Conservation (phyloP, 2,329 filamentous ascomycete genomes). For the Nothopassalora personata region DNA sequence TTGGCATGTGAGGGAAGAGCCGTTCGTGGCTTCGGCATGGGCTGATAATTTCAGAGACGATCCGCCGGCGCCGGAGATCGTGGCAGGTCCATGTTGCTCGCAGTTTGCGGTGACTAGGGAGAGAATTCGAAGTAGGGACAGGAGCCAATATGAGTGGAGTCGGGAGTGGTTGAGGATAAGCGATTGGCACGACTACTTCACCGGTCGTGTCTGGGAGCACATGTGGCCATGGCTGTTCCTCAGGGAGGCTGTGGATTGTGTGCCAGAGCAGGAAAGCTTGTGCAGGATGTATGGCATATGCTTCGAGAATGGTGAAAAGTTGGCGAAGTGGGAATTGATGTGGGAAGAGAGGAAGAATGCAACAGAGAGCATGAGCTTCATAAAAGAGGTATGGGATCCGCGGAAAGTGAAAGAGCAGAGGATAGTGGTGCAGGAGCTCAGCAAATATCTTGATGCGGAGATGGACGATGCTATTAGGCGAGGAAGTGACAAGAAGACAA, state of each 20-base stretch:
- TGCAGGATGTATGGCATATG: conserved; percentile 20
- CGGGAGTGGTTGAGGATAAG: conserved; percentile 12
- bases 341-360: conserved; percentile 17
- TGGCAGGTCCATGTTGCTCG: conserved; percentile 22
- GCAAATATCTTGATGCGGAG: background rate
- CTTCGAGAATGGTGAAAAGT: conserved; percentile 7
- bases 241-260: conserved; percentile 13
- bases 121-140: conserved; percentile 9
- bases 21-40: conserved; percentile 15
- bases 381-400: conserved; percentile 12
- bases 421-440: background rate
- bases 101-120: conserved; percentile 19
- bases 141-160: conserved; percentile 14
- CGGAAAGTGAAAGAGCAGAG: conserved; percentile 3
- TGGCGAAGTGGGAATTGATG: conserved; percentile 15
- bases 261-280: conserved; percentile 8
- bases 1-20: conserved; percentile 16
- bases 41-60: conserved; percentile 16
- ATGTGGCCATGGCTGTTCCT: conserved; percentile 22
- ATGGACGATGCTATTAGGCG: background rate
- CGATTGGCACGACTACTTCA: conserved; percentile 11
- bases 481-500: background rate
- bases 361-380: conserved; percentile 12
- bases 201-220: conserved; percentile 21
- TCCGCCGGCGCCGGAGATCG: conserved; percentile 10